Evolutionary conservation across 495 filamentous ascomycete species (phyloP).

Genomic region (Hyaloscypha hepaticicola): DNA sequence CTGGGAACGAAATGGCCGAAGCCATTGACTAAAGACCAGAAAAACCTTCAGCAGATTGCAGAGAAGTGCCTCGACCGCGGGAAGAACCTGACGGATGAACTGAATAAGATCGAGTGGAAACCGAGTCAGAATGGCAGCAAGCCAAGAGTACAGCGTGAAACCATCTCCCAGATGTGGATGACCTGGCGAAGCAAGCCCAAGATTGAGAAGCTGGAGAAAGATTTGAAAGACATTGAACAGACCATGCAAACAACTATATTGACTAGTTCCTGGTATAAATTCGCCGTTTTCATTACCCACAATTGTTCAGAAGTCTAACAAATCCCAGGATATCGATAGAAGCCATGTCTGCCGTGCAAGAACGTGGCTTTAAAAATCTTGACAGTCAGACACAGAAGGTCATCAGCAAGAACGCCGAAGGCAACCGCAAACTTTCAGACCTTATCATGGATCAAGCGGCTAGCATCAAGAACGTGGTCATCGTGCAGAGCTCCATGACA

Average conservation of each 20-base stretch:
- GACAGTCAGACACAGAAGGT: conserved; percentile 5
- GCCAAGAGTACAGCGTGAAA: background rate
- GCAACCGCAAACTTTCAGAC: background rate
- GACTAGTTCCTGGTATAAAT: background rate
- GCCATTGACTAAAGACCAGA: background rate
- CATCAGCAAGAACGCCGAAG: conserved; percentile 5
- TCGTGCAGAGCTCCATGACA: background rate
- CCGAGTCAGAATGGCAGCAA: conserved; percentile 1
- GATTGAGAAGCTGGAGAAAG: background rate
- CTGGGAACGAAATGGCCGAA: background rate
- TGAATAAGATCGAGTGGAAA: conserved; percentile 10
- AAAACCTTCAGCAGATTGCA: background rate
- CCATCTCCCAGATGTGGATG: background rate
- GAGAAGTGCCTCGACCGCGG: conserved; percentile 1
- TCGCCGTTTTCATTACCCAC: background rate
- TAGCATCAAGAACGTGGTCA: background rate
- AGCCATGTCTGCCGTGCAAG: background rate
- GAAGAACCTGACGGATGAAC: conserved; percentile 7
- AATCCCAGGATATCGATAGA: background rate
- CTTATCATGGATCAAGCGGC: conserved; percentile 13
- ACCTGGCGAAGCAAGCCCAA: background rate
- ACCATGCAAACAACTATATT: background rate
- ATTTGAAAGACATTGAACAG: background rate
- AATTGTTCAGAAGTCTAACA: background rate
- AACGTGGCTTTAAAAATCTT: conserved; percentile 6